Evolutionary conservation across 495 filamentous ascomycete genomes (phyloP).

Genomic region (Hypoxylon lienhwacheense): DNA sequence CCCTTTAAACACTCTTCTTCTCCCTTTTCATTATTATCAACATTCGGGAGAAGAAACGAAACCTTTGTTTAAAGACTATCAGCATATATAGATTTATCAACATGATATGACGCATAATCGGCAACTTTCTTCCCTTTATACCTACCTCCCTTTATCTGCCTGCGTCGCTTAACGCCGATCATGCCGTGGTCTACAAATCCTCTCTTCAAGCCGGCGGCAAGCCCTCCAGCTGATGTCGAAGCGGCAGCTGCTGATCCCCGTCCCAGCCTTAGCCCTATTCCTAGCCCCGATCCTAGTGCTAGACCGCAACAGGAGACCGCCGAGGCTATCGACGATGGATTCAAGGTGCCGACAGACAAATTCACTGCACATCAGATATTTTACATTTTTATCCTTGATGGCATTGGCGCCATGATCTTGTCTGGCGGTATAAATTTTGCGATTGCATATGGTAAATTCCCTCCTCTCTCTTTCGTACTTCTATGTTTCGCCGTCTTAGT

Average conservation of each 20-base stretch:
- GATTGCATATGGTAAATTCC: conserved; percentile 45
- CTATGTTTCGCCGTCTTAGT: too few relatives aligned
- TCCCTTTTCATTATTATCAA: conserved; percentile 6
- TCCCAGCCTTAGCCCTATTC: too few relatives aligned
- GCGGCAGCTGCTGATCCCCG: conserved; percentile 13
- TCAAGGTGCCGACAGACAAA: conserved; percentile 37
- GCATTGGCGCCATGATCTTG: conserved; percentile 42
- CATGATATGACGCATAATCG: conserved; percentile 35
- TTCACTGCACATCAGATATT: conserved; percentile 45
- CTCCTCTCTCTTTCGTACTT: not conserved
- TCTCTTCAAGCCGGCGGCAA: conserved; percentile 33
- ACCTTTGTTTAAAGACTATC: too few relatives aligned
- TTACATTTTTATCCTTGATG: conserved; percentile 46
- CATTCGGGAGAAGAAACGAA: not conserved
- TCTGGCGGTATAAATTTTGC: conserved; percentile 51
- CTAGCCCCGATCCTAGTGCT: conserved; percentile 1
- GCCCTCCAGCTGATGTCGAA: conserved; percentile 30
- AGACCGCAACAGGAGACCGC: conserved; percentile 9
- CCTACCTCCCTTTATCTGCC: not conserved
- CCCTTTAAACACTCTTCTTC: conserved; percentile 3
- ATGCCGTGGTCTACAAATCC: conserved; percentile 47
- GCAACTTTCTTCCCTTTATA: conserved; percentile 7
- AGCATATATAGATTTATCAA: too few relatives aligned
- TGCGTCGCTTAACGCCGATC: conserved; percentile 6
- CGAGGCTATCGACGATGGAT: conserved; percentile 7